phyloP scores from a whole-genome alignment of 352 stramenopile species.

The Phytophthora sojae region DNA sequence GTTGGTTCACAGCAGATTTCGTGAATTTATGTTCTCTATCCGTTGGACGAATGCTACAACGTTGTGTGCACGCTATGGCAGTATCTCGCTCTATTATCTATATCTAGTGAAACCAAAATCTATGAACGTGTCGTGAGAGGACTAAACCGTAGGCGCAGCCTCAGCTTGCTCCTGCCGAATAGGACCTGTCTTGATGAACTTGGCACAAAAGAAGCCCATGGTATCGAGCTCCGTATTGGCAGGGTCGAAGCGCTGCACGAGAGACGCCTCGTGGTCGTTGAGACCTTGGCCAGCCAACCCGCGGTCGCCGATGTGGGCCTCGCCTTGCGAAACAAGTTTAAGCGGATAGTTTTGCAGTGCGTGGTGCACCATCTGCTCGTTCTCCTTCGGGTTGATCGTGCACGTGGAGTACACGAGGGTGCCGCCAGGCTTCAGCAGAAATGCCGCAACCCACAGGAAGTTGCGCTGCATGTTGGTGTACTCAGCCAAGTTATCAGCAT shows the following conservation, averaged over 20 bases:
- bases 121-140: background rate
- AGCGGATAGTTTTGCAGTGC: conserved; percentile 91
- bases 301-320: conserved; percentile 63
- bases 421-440: conserved; percentile 91
- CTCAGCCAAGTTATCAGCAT: conserved; percentile 71
- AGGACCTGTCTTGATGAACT: conserved; percentile 89
- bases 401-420: conserved; percentile 96
- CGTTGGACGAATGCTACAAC: too few relatives aligned
- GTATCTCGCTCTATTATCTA: background rate
- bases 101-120: conserved; percentile 1
- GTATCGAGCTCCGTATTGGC: conserved; percentile 80
- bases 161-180: conserved; percentile 34
- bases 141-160: conserved; percentile 3
- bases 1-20: too few relatives aligned
- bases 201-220: conserved; percentile 96
- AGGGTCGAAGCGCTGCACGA: conserved; percentile 92
- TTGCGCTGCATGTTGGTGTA: conserved; percentile 91
- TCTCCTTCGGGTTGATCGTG: conserved; percentile 93
- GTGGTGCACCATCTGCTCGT: conserved; percentile 93
- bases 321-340: conserved; percentile 68
- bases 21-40: too few relatives aligned
- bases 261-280: conserved; percentile 64
- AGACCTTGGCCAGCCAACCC: conserved; percentile 85
- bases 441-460: conserved; percentile 87
- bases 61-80: too few relatives aligned